Evolutionary conservation across 73 alveolate species (phyloP).

Genomic region (Tetrahymena malaccensis): DNA sequence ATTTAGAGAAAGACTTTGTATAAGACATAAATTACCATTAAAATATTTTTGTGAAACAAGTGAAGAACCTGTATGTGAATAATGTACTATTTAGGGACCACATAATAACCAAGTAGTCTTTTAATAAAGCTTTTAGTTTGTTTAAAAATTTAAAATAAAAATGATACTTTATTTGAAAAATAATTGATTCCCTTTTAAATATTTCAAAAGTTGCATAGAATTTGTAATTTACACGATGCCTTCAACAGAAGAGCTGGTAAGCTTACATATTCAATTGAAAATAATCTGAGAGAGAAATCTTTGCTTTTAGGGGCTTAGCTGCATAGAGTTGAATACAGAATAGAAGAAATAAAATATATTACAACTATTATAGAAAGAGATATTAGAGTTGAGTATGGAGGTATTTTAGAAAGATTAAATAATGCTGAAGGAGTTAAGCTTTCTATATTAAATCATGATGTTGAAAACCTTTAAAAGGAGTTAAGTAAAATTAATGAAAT

Average conservation of each 20-base stretch:
- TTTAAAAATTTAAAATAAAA: no score
- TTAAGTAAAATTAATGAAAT: constrained; percentile 87
- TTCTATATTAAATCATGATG: constrained; percentile 89
- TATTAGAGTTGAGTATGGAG: constrained; percentile 87
- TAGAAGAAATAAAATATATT: constrained; percentile 82
- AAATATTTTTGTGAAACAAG: constrained; percentile 89
- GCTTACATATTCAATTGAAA: constrained; percentile 58
- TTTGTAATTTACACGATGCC: constrained; percentile 80
- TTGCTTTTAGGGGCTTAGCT: constrained; percentile 77
- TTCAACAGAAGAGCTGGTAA: constrained; percentile 73
- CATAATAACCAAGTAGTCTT: constrained; percentile 69
- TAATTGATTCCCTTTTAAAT: neutral
- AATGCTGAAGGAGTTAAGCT: constrained; percentile 89
- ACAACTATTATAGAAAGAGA: constrained; percentile 90
- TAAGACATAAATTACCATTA: constrained; percentile 59
- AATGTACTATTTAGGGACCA: constrained; percentile 95
- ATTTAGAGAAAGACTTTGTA: constrained; percentile 28
- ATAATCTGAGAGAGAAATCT: constrained; percentile 76
- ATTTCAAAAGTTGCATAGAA: constrained; percentile 63
- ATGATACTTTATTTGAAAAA: neutral
- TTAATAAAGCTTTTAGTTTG: neutral
- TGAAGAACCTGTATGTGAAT: constrained; percentile 92
- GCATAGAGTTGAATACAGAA: constrained; percentile 54
- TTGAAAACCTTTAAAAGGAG: constrained; percentile 87
- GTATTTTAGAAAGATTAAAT: constrained; percentile 90